Base-by-base conservation (phyloP, 2,329 filamentous ascomycete genomes). In the Tolypocladium amazonense region DNA sequence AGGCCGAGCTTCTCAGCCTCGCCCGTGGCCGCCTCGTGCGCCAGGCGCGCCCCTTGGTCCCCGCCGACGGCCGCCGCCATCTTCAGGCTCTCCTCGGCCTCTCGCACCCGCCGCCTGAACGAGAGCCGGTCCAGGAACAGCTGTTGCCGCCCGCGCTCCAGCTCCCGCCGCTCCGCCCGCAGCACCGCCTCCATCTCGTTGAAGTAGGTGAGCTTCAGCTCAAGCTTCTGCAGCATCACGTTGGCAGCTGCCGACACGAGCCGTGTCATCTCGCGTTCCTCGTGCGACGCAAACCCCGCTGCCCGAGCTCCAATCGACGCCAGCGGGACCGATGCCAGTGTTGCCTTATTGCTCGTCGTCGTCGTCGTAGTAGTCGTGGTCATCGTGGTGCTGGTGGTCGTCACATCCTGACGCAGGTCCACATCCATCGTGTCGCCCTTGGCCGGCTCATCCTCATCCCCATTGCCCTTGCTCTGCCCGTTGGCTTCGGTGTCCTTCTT, bases 121-220 rank as follows among this genome's bases (percentile, higher is more conserved):
- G 89, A 84, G 57, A 99, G 80, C 30, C 94, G 86, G 73, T 99
- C 94, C 43, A 97, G 79, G 79, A 97, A 96, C 23, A 99, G 82
- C 72, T 97, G 90, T 73, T 97, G 92, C 37, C 93, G 86, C 47
- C 90, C 90, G 60, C 92, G 86, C 75, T 99, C 94, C 27, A 99
- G 81, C 74, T 99, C 94, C 62, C 92, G 85, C 61, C 93, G 88
- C 77, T 99, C 94, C 7, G 92, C 91, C 67, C 95, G 89, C 57
- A 99, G 81, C 53, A 97, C 88, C 23, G 89, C 83, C 75, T 99
- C 94, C 83, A 99, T 92, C 73, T 99, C 94, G 68, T 90, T 88
- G 75, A 99, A 99, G 72, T 97, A 96, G 69, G 91, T 88, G 61
- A 99, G 82, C 76, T 99, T 99, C 67, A 97, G 79, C 75, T 97